Conservation (phyloP, 2,329 filamentous ascomycete genomes). For the Chalaropsis ovoidea region DNA sequence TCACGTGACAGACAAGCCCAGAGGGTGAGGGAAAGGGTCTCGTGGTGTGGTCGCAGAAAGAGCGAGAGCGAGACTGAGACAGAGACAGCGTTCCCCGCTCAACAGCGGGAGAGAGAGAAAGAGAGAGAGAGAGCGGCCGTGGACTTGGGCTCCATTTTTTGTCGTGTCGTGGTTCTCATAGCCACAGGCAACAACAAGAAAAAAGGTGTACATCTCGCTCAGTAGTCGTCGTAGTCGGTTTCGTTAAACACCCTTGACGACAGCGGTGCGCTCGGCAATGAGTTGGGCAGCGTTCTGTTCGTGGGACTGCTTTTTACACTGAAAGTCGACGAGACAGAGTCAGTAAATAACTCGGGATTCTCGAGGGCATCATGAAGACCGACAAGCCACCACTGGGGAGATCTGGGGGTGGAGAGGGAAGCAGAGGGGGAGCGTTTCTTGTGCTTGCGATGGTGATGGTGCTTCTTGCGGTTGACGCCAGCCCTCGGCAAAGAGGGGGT, state of each 20-base stretch:
- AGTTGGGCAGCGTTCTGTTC: slow-evolving; percentile 88
- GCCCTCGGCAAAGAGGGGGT: not conserved
- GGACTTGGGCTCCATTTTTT: not conserved
- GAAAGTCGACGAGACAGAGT: slow-evolving; percentile 29
- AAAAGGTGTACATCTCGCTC: slow-evolving; percentile 13
- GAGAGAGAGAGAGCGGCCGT: not conserved
- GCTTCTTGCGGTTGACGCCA: not conserved
- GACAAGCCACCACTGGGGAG: slow-evolving; percentile 34
- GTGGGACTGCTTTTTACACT: slow-evolving; percentile 95
- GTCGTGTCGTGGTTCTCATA: not conserved
- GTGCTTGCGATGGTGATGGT: not conserved
- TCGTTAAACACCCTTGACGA: slow-evolving; percentile 75
- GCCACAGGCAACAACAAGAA: not conserved
- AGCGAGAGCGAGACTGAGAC: no score
- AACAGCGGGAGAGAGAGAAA: not conserved
- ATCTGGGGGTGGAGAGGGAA: slow-evolving; percentile 6
- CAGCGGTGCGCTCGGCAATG: slow-evolving; percentile 83
- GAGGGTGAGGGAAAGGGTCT: no score
- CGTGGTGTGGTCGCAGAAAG: no score
- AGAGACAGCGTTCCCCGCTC: no score
- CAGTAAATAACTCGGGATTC: slow-evolving; percentile 31
- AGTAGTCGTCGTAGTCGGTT: slow-evolving; percentile 26
- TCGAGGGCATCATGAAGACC: slow-evolving; percentile 35
- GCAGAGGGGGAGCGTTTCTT: slow-evolving; percentile 24
- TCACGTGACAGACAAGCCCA: not conserved